Evolutionary conservation across 805 yeast species (phyloP).

Genomic region (Lachancea sp.): DNA sequence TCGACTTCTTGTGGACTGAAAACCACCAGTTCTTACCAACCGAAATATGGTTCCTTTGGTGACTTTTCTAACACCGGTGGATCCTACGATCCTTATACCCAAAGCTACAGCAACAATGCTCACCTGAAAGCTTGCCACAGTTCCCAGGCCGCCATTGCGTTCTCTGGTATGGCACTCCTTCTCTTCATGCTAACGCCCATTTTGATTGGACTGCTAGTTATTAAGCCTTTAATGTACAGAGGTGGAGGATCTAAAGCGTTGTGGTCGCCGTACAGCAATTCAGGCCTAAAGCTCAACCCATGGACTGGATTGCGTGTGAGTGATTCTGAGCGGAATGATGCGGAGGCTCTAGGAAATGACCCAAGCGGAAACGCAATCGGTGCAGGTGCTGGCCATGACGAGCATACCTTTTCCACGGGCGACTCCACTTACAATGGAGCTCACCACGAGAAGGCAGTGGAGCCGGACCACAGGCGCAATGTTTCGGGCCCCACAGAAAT

Average conservation of each 20-base stretch:
- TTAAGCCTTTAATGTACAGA: slow-evolving; percentile 21
- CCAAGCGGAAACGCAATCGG: slow-evolving; percentile 1
- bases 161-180: slow-evolving; percentile 28
- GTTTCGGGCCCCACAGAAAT: slow-evolving; percentile 8
- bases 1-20: slow-evolving; percentile 24
- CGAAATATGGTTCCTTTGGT: slow-evolving; percentile 13
- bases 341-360: slow-evolving; percentile 3
- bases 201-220: slow-evolving; percentile 27
- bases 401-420: slow-evolving; percentile 11
- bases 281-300: slow-evolving; percentile 19
- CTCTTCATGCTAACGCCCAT: slow-evolving; percentile 24
- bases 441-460: slow-evolving; percentile 7
- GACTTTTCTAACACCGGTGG: slow-evolving; percentile 12
- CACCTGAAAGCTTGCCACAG: slow-evolving; percentile 23
- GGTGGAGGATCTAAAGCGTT: slow-evolving; percentile 18
- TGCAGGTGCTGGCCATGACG: slow-evolving; percentile 7
- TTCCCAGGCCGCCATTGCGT: slow-evolving; percentile 32
- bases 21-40: slow-evolving; percentile 13
- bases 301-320: slow-evolving; percentile 21
- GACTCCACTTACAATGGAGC: slow-evolving; percentile 8
- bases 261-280: slow-evolving; percentile 5
- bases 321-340: slow-evolving; percentile 7
- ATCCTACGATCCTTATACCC: slow-evolving; percentile 13
- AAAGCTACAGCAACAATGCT: slow-evolving; percentile 11
- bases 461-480: slow-evolving; percentile 8